Evolutionary conservation across 164 flowering plant species (phyloP), one percentile per base, ranked within the genome.

Genomic region (Aristolochia fimbriata): DNA sequence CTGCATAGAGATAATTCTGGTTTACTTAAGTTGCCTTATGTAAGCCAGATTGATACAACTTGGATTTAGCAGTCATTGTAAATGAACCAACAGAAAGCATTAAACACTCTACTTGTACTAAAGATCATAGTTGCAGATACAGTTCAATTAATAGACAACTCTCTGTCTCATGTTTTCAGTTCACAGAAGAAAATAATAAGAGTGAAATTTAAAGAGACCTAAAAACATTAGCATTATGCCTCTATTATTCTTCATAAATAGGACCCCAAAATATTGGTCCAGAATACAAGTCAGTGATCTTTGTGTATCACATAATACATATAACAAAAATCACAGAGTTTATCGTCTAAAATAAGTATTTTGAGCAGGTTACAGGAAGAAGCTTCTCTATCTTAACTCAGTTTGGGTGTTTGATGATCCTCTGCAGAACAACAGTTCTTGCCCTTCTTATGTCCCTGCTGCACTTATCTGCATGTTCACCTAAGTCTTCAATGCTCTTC

Each of bases 341-440:
- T 57, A 51, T 50, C 50, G 37, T 17, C 23, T 57, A 21, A n/a
- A 49, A 50, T 22, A 37, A 55, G 48, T 51, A 57, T 58, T 49
- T 58, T 48, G 47, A 37, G 43, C 43, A 37, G 43, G 43, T 37
- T 37, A 37, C 43, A 37, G 43, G 43, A 37, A 37, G 21, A 46
- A 31, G 51, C 46, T 57, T 48, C 33, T 37, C 45, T 56, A 55
- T 64, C 67, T 52, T 56, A 69, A 24, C 62, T 68, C 59, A 66
- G 55, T 62, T 68, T 4, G 93, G 87, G 59, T 76, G 73, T 62
- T 72, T 81, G 27, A 87, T 81, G 23, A 91, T 88, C 77, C 73
- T 80, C 64, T 75, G 80, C 70, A 88, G 55, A 51, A 91, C 77
- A 66, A 88, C 81, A 0, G 83, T 82, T 71, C 96, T 81, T 1